phyloP scores from a whole-genome alignment of 108 stramenopile species.

The Cyclostephanos invisitatus region DNA sequence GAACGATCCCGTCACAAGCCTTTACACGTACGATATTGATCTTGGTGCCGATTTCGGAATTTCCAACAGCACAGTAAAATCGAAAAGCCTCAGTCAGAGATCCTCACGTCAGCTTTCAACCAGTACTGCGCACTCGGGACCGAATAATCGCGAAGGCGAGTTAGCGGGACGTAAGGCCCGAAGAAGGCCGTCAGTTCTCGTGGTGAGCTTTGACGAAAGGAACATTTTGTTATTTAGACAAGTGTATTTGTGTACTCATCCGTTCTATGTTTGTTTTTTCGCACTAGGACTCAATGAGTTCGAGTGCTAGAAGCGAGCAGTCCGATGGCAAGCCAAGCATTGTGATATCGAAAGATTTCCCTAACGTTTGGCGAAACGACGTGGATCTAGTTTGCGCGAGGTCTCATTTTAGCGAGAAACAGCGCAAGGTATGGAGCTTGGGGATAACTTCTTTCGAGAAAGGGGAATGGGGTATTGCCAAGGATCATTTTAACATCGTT shows the following conservation, averaged over 20 bases:
- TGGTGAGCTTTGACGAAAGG: constrained; percentile 5
- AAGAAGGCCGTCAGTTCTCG: not conserved
- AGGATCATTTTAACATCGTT: constrained; percentile 33
- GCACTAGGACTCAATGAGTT: not conserved
- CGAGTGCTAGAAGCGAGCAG: constrained; percentile 15
- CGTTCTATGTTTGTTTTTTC: not conserved
- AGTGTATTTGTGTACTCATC: not conserved
- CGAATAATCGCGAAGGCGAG: not conserved
- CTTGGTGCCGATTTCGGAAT: constrained; percentile 28
- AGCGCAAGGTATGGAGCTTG: constrained; percentile 23
- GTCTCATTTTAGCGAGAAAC: constrained; percentile 37
- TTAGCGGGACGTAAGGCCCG: not conserved
- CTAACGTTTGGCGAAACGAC: constrained; percentile 47
- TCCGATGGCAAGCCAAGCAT: constrained; percentile 51
- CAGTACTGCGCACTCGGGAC: not conserved
- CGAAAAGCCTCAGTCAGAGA: not conserved
- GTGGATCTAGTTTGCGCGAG: constrained; percentile 38
- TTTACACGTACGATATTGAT: constrained; percentile 55
- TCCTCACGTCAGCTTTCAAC: constrained; percentile 6
- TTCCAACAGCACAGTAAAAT: not conserved
- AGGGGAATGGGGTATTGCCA: constrained; percentile 44
- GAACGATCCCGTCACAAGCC: constrained; percentile 24
- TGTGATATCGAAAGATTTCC: constrained; percentile 26
- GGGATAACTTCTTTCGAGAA: constrained; percentile 44
- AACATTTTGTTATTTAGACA: not conserved